Conservation (phyloP, 352 stramenopile genomes). For the Pythium periplocum region DNA sequence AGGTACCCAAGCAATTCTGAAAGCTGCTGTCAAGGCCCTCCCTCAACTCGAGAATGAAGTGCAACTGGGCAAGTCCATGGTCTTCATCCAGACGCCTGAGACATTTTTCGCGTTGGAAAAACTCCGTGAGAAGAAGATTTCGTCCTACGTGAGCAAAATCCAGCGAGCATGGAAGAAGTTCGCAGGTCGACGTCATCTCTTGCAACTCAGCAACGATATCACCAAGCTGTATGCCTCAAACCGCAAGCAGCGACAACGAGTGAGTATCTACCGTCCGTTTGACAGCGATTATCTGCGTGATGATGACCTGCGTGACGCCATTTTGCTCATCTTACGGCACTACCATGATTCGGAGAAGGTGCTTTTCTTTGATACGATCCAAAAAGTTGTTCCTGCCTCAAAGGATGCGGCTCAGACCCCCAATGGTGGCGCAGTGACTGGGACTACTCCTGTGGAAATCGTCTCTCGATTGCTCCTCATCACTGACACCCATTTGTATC, state of each 20-base stretch:
- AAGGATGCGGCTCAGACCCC: constrained; percentile 2
- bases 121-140: constrained; percentile 75
- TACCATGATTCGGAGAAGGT: constrained; percentile 78
- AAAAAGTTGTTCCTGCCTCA: constrained; percentile 41
- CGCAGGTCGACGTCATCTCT: constrained; percentile 67
- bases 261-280: constrained; percentile 86
- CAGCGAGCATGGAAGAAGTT: constrained; percentile 83
- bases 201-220: constrained; percentile 82
- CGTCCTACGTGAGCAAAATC: constrained; percentile 72
- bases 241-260: constrained; percentile 76
- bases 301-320: constrained; percentile 48
- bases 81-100: constrained; percentile 89
- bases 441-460: constrained; percentile 26
- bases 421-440: neutral
- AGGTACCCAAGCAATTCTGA: constrained; percentile 75
- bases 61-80: constrained; percentile 87
- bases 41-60: constrained; percentile 76
- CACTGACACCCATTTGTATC: constrained; percentile 66
- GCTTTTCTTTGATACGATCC: constrained; percentile 72
- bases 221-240: constrained; percentile 79
- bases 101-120: constrained; percentile 89
- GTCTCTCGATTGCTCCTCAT: constrained; percentile 54
- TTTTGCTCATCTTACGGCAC: constrained; percentile 66
- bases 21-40: constrained; percentile 61
- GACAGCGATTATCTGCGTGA: constrained; percentile 78